These are phyloP conservation scores for Tuber indicum DNA, from an alignment of 495 filamentous ascomycete species.

Conservation along the genomic window DNA sequence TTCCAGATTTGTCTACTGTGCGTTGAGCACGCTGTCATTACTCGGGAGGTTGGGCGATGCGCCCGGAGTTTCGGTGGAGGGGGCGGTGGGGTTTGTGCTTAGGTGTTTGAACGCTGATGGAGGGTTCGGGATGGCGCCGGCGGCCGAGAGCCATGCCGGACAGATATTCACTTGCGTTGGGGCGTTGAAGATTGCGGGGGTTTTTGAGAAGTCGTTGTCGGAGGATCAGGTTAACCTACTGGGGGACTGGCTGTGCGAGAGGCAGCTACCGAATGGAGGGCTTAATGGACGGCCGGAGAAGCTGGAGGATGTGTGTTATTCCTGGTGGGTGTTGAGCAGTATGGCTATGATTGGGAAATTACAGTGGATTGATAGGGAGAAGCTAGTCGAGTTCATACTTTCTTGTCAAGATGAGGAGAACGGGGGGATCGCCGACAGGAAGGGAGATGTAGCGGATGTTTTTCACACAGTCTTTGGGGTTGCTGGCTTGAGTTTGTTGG, in stretches of 20 bases:
- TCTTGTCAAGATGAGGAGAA: constrained; percentile 72
- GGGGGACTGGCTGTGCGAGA: constrained; percentile 84
- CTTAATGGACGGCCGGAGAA: constrained; percentile 95
- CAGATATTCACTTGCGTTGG: constrained; percentile 95
- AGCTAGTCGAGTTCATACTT: constrained; percentile 73
- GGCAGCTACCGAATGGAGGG: constrained; percentile 79
- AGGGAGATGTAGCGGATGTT: constrained; percentile 91
- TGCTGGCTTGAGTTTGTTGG: constrained; percentile 77
- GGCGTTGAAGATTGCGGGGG: constrained; percentile 72
- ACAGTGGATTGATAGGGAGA: constrained; percentile 82
- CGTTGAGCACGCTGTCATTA: constrained; percentile 78
- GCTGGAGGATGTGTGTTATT: constrained; percentile 93
- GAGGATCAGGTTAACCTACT: constrained; percentile 73
- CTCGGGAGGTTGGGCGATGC: constrained; percentile 55
- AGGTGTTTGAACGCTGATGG: constrained; percentile 88
- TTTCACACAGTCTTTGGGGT: constrained; percentile 90
- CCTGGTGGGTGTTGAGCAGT: constrained; percentile 93
- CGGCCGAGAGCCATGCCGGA: constrained; percentile 84
- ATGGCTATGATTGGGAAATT: constrained; percentile 76
- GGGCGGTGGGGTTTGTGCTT: constrained; percentile 69
- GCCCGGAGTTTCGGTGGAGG: constrained; percentile 61
- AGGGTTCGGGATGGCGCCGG: constrained; percentile 80
- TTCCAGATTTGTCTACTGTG: constrained; percentile 86
- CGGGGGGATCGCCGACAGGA: constrained; percentile 84
- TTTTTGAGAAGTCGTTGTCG: constrained; percentile 45